Percentiles rank a stretch among this genome's conserved stretches.
These are phyloP conservation scores for Chaetomidium leptoderma DNA, from an alignment of 495 filamentous ascomycete species.

Conservation along the genomic window DNA sequence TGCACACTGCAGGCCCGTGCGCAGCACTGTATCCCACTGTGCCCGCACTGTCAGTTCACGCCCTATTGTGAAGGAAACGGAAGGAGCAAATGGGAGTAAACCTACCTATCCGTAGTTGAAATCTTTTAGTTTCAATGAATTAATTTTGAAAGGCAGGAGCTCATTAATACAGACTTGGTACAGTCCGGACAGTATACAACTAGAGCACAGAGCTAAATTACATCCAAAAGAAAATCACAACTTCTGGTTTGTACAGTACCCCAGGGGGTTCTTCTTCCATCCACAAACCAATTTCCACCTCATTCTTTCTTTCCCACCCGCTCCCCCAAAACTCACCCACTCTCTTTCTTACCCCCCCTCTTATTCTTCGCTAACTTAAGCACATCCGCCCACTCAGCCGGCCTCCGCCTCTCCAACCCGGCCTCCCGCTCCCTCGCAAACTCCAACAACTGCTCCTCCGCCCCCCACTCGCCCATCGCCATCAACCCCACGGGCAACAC, in stretches of 20 bases:
- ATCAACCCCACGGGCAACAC: conserved; percentile 73
- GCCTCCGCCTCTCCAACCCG: conserved; percentile 37
- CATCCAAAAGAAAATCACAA: no score
- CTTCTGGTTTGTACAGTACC: background rate
- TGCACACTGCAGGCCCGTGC: conserved; percentile 8
- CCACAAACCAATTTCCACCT: background rate
- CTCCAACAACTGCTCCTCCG: conserved; percentile 70
- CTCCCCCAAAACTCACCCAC: background rate
- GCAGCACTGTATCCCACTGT: background rate
- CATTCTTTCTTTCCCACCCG: background rate
- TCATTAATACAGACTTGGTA: no score
- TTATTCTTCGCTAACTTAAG: conserved; percentile 27
- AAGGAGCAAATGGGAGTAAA: no score
- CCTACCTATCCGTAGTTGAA: no score
- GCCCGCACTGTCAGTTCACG: no score
- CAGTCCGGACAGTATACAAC: no score
- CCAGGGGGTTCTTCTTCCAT: background rate
- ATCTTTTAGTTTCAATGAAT: no score
- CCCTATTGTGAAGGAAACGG: no score
- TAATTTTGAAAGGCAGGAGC: no score
- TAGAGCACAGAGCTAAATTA: no score
- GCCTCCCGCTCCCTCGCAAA: conserved; percentile 69
- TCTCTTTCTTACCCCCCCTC: background rate
- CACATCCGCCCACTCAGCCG: conserved; percentile 43
- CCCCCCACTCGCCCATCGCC: conserved; percentile 87